A percentile compares a stretch with the other conserved stretches of the same genome.
These are phyloP conservation scores for Oryza australiensis DNA, from an alignment of 176 grass and related monocot species.

Conservation along the genomic window DNA sequence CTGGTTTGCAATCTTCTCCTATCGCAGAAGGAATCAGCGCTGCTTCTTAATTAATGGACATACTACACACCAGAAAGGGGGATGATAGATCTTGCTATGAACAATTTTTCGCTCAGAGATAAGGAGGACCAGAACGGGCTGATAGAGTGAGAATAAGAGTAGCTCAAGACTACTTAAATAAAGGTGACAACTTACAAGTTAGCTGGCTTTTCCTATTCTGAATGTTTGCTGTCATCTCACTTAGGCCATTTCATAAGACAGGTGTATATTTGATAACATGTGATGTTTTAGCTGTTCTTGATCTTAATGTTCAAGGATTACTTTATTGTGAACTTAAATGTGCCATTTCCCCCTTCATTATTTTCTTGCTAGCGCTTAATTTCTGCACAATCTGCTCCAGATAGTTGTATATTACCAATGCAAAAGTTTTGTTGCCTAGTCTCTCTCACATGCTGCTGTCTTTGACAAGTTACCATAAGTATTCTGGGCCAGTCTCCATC, in stretches of 20 bases:
- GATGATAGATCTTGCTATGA: neutral
- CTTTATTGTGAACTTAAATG: neutral
- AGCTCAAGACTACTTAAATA: constrained; percentile 25
- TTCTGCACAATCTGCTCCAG: constrained; percentile 15
- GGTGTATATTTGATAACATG: neutral
- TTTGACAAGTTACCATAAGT: constrained; percentile 5
- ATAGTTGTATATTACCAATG: constrained; percentile 2
- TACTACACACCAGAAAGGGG: neutral
- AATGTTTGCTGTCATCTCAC: neutral
- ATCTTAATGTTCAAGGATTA: neutral
- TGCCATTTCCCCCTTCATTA: neutral
- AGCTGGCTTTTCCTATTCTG: constrained; percentile 2
- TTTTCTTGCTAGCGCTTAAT: constrained; percentile 6
- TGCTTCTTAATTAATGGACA: neutral
- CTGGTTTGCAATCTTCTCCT: neutral
- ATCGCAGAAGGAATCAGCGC: neutral
- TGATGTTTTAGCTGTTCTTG: neutral
- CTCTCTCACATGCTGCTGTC: neutral
- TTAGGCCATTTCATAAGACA: constrained; percentile 12
- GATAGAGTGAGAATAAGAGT: neutral
- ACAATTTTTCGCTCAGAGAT: neutral
- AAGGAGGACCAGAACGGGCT: neutral
- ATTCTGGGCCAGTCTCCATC: neutral
- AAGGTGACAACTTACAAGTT: neutral
- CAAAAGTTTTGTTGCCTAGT: constrained; percentile 1